These are phyloP conservation scores for Onygena corvina DNA, from an alignment of 2,329 filamentous ascomycete genomes.

Conservation along the genomic window DNA sequence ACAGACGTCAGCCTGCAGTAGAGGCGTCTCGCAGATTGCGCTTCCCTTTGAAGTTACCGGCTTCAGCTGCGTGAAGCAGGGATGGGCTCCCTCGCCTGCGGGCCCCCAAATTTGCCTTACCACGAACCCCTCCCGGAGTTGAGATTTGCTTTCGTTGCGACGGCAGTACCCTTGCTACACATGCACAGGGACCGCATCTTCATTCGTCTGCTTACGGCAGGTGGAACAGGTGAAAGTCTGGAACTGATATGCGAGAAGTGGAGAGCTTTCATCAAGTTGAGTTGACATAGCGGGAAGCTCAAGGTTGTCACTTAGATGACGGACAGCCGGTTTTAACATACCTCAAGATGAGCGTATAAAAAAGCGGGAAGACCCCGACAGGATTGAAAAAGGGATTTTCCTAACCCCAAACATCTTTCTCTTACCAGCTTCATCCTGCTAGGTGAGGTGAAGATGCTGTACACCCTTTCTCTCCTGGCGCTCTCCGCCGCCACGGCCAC, in stretches of 20 bases:
- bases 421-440: not conserved
- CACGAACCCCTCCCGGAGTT: not conserved
- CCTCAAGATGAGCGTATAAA: no score
- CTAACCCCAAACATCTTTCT: not conserved
- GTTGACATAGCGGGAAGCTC: not conserved
- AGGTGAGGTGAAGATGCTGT: slow-evolving; percentile 3
- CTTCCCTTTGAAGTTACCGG: not conserved
- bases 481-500: slow-evolving; percentile 10
- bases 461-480: slow-evolving; percentile 7
- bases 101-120: slow-evolving; percentile 2
- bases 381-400: no score
- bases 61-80: not conserved
- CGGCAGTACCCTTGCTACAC: slow-evolving; percentile 1
- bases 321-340: no score
- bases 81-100: not conserved
- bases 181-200: not conserved
- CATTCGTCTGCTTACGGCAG: not conserved
- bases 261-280: not conserved
- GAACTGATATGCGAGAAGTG: not conserved
- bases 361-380: no score
- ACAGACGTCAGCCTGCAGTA: not conserved
- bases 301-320: no score
- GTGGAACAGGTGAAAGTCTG: not conserved
- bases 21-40: not conserved
- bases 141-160: not conserved